These are phyloP conservation scores for Boletus rufocinnamomeus DNA, from an alignment of 768 basidiomycete genomes.

Conservation along the genomic window DNA sequence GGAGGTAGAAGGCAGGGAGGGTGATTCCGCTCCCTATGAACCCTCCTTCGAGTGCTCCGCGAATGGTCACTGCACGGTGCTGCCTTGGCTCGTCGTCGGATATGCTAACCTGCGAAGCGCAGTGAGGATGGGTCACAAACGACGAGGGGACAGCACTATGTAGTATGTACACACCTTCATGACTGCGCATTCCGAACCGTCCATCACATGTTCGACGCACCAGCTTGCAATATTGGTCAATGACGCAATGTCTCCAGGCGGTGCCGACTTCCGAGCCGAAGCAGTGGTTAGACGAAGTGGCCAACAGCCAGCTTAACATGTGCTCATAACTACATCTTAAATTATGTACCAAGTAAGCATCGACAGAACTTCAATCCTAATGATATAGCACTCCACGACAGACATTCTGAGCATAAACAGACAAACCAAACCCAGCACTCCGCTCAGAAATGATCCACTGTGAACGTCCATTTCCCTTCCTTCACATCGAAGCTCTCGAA, in stretches of 20 bases:
- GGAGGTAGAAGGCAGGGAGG: conserved; percentile 54
- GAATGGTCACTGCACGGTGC: conserved; percentile 55
- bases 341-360: conserved; percentile 9
- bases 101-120: conserved; percentile 17
- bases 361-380: conserved; percentile 3
- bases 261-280: conserved; percentile 5
- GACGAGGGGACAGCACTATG: background rate
- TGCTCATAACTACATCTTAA: conserved; percentile 16
- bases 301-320: conserved; percentile 11
- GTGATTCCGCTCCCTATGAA: conserved; percentile 51
- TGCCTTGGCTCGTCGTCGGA: conserved; percentile 48
- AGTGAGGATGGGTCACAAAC: background rate
- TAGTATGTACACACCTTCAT: conserved; percentile 18
- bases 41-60: conserved; percentile 65
- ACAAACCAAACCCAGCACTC: conserved; percentile 1
- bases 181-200: background rate
- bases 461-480: conserved; percentile 92
- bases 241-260: background rate
- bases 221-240: too few species aligned
- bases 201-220: background rate
- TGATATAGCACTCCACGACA: conserved; percentile 11
- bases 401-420: background rate
- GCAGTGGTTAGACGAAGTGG: conserved; percentile 12
- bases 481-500: conserved; percentile 79
- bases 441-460: conserved; percentile 85